Base-by-base conservation (phyloP, 2,329 filamentous ascomycete species). In the Colletotrichum truncatum region DNA sequence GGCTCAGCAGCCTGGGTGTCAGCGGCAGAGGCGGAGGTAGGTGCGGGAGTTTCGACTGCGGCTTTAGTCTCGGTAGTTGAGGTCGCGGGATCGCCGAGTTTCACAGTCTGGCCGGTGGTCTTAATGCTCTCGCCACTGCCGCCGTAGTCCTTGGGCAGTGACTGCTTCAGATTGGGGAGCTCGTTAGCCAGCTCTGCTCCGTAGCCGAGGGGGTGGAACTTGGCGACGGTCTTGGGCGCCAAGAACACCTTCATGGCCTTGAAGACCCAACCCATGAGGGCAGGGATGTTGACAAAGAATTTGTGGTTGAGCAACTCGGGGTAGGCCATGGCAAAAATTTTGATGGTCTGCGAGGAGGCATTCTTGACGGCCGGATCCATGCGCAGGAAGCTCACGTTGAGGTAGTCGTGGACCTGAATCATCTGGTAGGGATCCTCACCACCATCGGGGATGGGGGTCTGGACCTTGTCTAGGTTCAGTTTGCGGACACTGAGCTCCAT, bases 251-350 rank as follows among this genome's bases (percentile, higher is more conserved):
- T 94, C 82, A 94, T 90, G 57, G 90, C 85, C 18, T 84, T 82
- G 76, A 92, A 94, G 75, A 94, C 87, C 85, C 94, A 98, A 61
- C 93, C 92, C 94, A 98, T 98, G 73, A 98, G 84, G 60, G 90
- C 80, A 0, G 95, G 95, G 6, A 98, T 93, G 73, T 98, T 98
- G 80, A 98, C 92, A 75, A 98, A 98, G 85, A 94, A 98, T 84
- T 98, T 98, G 81, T 95, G 83, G 7, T 74, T 67, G 23, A 98
- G 85, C 9, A 97, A 88, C 82, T 98, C 95, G 0, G 95, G 94
- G 80, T 98, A 98, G 70, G 92, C 92, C 70, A 87, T 89, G 54
- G 90, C 87, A 76, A 98, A 93, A 54, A 92, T 85, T 67, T 91
- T 86, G 76, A 98, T 97, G 46, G 93, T 94, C 80, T 94, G 89